phyloP scores from a whole-genome alignment of 1,284 basidiomycete species.

The Ganoderma leucocontextum region DNA sequence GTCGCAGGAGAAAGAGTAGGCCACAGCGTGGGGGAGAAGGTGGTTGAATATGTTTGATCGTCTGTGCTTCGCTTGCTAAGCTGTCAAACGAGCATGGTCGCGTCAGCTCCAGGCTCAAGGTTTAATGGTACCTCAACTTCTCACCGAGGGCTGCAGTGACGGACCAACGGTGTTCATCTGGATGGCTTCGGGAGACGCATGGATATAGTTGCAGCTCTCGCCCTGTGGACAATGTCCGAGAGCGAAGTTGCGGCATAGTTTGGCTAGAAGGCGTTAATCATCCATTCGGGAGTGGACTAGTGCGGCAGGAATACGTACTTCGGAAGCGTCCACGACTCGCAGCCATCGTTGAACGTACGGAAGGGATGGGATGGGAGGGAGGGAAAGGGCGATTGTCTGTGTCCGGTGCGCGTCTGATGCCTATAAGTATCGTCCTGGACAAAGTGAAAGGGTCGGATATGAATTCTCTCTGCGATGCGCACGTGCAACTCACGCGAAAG shows the following conservation, averaged over 20 bases:
- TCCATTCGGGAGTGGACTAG: not conserved
- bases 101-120: constrained; percentile 18
- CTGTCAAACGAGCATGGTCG: constrained; percentile 20
- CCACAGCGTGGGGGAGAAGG: constrained; percentile 23
- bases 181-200: constrained; percentile 32
- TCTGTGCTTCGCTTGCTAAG: constrained; percentile 18
- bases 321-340: constrained; percentile 32
- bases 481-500: constrained; percentile 45
- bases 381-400: constrained; percentile 31
- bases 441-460: constrained; percentile 41
- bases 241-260: constrained; percentile 44
- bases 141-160: constrained; percentile 25
- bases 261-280: constrained; percentile 32
- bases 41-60: constrained; percentile 16
- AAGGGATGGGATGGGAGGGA: constrained; percentile 25
- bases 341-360: constrained; percentile 27
- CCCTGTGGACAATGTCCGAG: constrained; percentile 44
- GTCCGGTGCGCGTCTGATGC: constrained; percentile 34
- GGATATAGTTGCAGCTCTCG: constrained; percentile 42
- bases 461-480: constrained; percentile 35
- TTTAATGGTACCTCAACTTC: constrained; percentile 14
- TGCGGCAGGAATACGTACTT: constrained; percentile 30
- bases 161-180: constrained; percentile 19
- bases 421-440: constrained; percentile 40
- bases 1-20: constrained; percentile 27